A percentile compares a stretch with the other conserved stretches of the same genome.
Conservation (phyloP, 345 rosid genomes). For the Turritis glabra region DNA sequence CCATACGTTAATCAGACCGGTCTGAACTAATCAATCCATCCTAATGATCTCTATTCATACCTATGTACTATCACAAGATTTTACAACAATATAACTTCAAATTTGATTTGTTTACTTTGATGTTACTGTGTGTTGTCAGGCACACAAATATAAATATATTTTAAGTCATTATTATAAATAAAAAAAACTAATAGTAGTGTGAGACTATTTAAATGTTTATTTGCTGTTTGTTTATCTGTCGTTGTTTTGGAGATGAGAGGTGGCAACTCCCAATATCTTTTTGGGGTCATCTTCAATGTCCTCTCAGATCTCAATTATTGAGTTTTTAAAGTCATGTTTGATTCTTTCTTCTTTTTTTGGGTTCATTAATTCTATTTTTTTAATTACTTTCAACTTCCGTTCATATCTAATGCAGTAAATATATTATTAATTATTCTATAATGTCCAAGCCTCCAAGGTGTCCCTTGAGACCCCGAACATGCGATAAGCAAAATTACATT, state of each 20-base stretch:
- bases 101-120: not conserved
- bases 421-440: conserved; percentile 7
- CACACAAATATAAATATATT: not conserved
- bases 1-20: no score
- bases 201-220: not conserved
- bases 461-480: conserved; percentile 25
- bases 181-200: not conserved
- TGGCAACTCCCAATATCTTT: conserved; percentile 43
- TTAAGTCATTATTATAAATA: not conserved
- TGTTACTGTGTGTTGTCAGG: conserved; percentile 23
- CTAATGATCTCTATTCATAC: not conserved
- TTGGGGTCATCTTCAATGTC: conserved; percentile 39
- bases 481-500: not conserved
- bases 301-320: conserved; percentile 42
- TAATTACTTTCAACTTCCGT: conserved; percentile 25
- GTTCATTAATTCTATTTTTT: not conserved
- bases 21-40: not conserved
- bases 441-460: conserved; percentile 19
- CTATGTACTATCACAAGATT: not conserved
- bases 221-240: conserved; percentile 36
- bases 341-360: conserved; percentile 34
- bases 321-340: conserved; percentile 32
- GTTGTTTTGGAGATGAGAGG: conserved; percentile 34
- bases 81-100: not conserved
- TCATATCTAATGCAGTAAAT: not conserved